Conservation (phyloP, 805 yeast genomes). For the Metschnikowia anglica region DNA sequence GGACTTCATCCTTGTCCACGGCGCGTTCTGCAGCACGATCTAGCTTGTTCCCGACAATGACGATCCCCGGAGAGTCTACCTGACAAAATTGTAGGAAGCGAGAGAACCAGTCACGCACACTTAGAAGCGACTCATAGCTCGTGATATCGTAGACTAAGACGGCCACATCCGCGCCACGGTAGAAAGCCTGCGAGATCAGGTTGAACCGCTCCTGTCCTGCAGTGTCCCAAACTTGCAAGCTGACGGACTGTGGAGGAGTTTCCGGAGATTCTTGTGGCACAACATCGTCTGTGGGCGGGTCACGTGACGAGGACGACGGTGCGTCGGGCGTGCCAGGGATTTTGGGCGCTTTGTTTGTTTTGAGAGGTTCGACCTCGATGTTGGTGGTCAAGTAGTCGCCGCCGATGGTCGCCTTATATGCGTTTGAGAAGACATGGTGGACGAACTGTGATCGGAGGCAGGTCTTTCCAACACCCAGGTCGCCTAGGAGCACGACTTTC, state of each 20-base stretch:
- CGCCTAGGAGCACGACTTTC: constrained; percentile 57
- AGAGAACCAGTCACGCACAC: constrained; percentile 48
- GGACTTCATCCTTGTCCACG: constrained; percentile 38
- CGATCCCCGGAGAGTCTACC: constrained; percentile 46
- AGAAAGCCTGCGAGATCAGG: constrained; percentile 53
- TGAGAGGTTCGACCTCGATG: constrained; percentile 16
- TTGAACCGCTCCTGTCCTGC: constrained; percentile 50
- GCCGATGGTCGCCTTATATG: constrained; percentile 59
- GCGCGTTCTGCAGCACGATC: constrained; percentile 39
- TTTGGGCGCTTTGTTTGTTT: constrained; percentile 1
- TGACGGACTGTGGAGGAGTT: constrained; percentile 21
- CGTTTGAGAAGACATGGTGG: constrained; percentile 53
- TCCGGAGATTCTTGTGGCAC: no score
- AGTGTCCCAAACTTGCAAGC: constrained; percentile 57
- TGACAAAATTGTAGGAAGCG: constrained; percentile 50
- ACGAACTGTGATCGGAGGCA: constrained; percentile 55
- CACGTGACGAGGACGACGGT: no score
- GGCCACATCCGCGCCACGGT: constrained; percentile 58
- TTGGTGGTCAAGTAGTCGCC: constrained; percentile 55
- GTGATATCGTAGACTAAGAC: constrained; percentile 55
- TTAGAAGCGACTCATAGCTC: constrained; percentile 49
- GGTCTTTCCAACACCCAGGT: constrained; percentile 61
- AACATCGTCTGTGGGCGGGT: background rate
- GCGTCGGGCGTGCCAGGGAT: no score
- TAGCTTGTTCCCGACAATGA: constrained; percentile 54